Conservation (phyloP, 2,329 filamentous ascomycete species). For the Nigrospora sphaerica region DNA sequence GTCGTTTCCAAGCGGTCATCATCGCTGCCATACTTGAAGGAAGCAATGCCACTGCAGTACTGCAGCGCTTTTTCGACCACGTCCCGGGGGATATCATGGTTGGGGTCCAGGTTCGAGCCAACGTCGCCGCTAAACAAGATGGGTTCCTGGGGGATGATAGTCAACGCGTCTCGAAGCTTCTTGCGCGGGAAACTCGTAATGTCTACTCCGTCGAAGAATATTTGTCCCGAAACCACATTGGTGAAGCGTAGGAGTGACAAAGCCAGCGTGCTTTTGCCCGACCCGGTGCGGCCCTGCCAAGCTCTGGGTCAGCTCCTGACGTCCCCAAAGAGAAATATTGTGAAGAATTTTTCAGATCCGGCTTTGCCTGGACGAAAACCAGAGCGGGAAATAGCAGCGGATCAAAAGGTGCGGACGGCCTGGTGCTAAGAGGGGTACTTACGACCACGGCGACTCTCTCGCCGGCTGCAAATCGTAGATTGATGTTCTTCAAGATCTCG, state of each 20-base stretch:
- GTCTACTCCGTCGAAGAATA: conserved; percentile 49
- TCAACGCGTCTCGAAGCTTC: conserved; percentile 45
- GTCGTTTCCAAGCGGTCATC: conserved; percentile 6
- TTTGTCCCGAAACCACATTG: conserved; percentile 41
- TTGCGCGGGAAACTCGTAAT: conserved; percentile 44
- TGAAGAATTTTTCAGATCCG: too few relatives aligned
- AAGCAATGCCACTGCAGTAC: conserved; percentile 54
- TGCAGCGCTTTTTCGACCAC: conserved; percentile 52
- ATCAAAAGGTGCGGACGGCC: too few relatives aligned
- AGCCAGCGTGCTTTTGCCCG: conserved; percentile 70
- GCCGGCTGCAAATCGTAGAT: conserved; percentile 51
- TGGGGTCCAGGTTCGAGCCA: conserved; percentile 56
- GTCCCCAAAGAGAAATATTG: too few relatives aligned
- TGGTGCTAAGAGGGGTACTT: too few relatives aligned
- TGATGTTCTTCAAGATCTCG: conserved; percentile 43
- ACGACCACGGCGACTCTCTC: conserved; percentile 68
- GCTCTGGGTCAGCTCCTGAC: too few relatives aligned
- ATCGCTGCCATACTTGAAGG: conserved; percentile 19
- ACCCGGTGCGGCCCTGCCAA: conserved; percentile 61
- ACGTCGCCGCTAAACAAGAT: conserved; percentile 47
- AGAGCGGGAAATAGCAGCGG: too few relatives aligned
- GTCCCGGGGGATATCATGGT: conserved; percentile 44
- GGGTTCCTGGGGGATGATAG: conserved; percentile 53
- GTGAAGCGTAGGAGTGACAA: conserved; percentile 49
- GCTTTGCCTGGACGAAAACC: too few relatives aligned